These are phyloP conservation scores for Mytilinidion resinicola DNA, from an alignment of 495 filamentous ascomycete species.

Conservation along the genomic window DNA sequence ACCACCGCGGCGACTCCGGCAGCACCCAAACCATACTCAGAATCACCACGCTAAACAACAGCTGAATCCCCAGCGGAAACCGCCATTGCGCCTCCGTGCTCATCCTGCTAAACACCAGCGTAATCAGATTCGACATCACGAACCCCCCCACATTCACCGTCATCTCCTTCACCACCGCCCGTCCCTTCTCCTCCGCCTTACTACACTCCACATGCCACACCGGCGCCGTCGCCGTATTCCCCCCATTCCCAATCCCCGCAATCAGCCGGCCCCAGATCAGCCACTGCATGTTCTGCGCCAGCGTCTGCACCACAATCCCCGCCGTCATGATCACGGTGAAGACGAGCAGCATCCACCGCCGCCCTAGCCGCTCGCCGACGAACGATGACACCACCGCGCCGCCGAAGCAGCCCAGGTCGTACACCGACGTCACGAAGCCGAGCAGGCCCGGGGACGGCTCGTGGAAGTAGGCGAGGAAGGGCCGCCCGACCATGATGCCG, in stretches of 20 bases:
- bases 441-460: slow-evolving; percentile 40
- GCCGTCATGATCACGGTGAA: slow-evolving; percentile 39
- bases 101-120: slow-evolving; percentile 9
- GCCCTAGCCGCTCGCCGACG: slow-evolving; percentile 44
- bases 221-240: slow-evolving; percentile 44
- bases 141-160: slow-evolving; percentile 39
- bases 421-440: slow-evolving; percentile 46
- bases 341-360: slow-evolving; percentile 42
- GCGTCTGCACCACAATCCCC: slow-evolving; percentile 42
- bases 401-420: slow-evolving; percentile 45
- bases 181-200: slow-evolving; percentile 41
- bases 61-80: slow-evolving; percentile 14
- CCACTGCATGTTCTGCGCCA: slow-evolving; percentile 39
- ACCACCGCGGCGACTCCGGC: slow-evolving; percentile 26
- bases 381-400: slow-evolving; percentile 42
- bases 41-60: slow-evolving; percentile 9
- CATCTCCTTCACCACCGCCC: slow-evolving; percentile 41
- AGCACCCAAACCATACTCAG: slow-evolving; percentile 5
- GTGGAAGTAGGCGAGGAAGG: slow-evolving; percentile 30
- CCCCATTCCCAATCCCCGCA: slow-evolving; percentile 47
- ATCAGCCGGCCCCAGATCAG: slow-evolving; percentile 46
- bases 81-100: slow-evolving; percentile 13
- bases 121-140: slow-evolving; percentile 47
- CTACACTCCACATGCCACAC: slow-evolving; percentile 48
- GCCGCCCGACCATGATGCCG: slow-evolving; percentile 19